Base-by-base conservation (phyloP, 2,329 filamentous ascomycete species). In the Pseudogymnoascus sp. region DNA sequence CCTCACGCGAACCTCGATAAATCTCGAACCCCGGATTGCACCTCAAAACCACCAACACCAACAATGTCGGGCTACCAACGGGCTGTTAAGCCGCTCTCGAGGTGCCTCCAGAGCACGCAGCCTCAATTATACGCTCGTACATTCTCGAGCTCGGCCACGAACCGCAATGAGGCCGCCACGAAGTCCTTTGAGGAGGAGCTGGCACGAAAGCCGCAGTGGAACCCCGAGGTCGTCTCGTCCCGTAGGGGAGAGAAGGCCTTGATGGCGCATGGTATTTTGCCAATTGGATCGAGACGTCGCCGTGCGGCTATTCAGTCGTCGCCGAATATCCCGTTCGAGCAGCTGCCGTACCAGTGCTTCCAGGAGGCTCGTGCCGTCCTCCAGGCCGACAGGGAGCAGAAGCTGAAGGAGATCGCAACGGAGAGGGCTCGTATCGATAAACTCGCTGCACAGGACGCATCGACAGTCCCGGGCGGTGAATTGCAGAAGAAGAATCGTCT, bases 331-430 rank as follows among this genome's bases (percentile, higher is more conserved):
- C 91, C 93, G 26, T 97, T 99, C 73, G 91, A 96, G 79, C 89
- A 93, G 74, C 80, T 99, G 68, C 95, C 95, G 17, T 99, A 96
- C 78, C 93, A 97, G 82, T 95, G 91, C 77, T 99, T 97, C 79
- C 95, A 99, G 77, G 93, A 97, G 78, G 95, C 95, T 42, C 86
- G 93, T 67, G 90, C 91, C 74, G 77, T 97, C 59, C 80, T 99
- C 63, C 82, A 86, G 62, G 85, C 84, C 62, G 95, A 99, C 74
- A 85, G 93, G 42, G 80, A 87, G 68, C 84, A 93, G 77, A 97
- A 96, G 79, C 71, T 97, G 60, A 78, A 82, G 65, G 80, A 87
- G 71, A 93, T 99, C 64, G 78, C 84, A 60, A 80, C 76, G 29
- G 86, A 91, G 75, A 77, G 87, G 60, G 81, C 81, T 65, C 86